A percentile compares a stretch with the other conserved stretches of the same genome.
Evolutionary conservation across 2,329 filamentous ascomycete genomes (phyloP).

Genomic region (Akanthomyces uredinophilus): DNA sequence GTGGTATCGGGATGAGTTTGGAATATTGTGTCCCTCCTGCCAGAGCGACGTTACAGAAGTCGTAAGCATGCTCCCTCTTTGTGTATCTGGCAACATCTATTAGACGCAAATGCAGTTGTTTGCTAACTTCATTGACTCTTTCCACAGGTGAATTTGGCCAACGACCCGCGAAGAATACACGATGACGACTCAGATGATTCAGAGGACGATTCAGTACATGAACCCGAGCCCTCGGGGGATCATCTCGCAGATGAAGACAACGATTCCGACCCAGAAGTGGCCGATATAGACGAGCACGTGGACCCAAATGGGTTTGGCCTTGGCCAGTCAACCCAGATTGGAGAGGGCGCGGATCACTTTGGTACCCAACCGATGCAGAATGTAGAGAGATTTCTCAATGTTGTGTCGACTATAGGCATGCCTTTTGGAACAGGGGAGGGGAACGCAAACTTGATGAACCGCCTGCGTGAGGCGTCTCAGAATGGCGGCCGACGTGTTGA

Average conservation of each 20-base stretch:
- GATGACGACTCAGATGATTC: slow-evolving; percentile 22
- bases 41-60: slow-evolving; percentile 78
- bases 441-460: background rate
- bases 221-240: slow-evolving; percentile 9
- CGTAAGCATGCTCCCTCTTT: slow-evolving; percentile 45
- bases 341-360: slow-evolving; percentile 23
- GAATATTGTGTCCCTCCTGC: slow-evolving; percentile 71
- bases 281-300: slow-evolving; percentile 51
- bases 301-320: slow-evolving; percentile 38
- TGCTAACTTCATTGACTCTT: background rate
- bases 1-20: slow-evolving; percentile 70
- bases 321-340: slow-evolving; percentile 31
- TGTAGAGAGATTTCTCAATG: slow-evolving; percentile 38
- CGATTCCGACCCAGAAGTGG: slow-evolving; percentile 55
- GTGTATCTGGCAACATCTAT: background rate
- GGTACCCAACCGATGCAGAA: slow-evolving; percentile 33
- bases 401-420: slow-evolving; percentile 36
- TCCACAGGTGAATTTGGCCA: slow-evolving; percentile 47
- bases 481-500: slow-evolving; percentile 24
- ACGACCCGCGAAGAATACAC: slow-evolving; percentile 54
- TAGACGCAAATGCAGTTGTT: background rate
- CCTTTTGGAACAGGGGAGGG: background rate
- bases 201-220: background rate
- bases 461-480: background rate
- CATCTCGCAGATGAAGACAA: slow-evolving; percentile 31